Percentiles rank a stretch among this genome's conserved stretches.
Evolutionary conservation across 2,329 filamentous ascomycete species (phyloP).

Genomic region (Claviceps sp.): DNA sequence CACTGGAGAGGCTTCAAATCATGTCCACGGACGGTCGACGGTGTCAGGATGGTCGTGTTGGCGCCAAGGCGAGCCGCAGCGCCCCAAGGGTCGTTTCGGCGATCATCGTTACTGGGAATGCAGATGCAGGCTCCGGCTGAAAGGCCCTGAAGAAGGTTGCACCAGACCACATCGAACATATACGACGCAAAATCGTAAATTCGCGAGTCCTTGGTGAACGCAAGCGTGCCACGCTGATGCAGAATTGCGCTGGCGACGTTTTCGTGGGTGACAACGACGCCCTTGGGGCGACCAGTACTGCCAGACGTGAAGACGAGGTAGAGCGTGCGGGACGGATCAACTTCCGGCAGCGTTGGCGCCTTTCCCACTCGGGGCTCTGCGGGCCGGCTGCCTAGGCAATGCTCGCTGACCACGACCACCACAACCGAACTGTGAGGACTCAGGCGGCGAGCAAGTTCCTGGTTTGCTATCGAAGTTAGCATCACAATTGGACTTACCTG

Average conservation of each 20-base stretch:
- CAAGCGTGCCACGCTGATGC: slow-evolving; percentile 2
- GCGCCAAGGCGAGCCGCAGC: slow-evolving; percentile 24
- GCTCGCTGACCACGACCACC: slow-evolving; percentile 4
- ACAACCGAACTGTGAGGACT: slow-evolving; percentile 6
- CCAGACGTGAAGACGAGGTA: slow-evolving; percentile 11
- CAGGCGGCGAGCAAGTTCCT: slow-evolving; percentile 9
- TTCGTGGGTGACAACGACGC: slow-evolving; percentile 8
- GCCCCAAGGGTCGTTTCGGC: slow-evolving; percentile 30
- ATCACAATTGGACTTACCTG: slow-evolving; percentile 4
- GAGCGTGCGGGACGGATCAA: background rate
- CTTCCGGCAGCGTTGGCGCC: slow-evolving; percentile 33
- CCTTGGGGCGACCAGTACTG: slow-evolving; percentile 11
- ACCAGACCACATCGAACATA: slow-evolving; percentile 7
- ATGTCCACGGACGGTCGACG: slow-evolving; percentile 29
- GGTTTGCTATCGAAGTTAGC: slow-evolving; percentile 4
- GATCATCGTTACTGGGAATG: slow-evolving; percentile 29
- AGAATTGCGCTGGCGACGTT: slow-evolving; percentile 5
- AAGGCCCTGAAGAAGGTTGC: slow-evolving; percentile 3
- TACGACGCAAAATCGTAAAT: slow-evolving; percentile 7
- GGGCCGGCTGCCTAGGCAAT: slow-evolving; percentile 6
- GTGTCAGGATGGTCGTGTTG: slow-evolving; percentile 32
- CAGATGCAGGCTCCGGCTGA: slow-evolving; percentile 8
- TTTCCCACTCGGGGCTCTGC: slow-evolving; percentile 9
- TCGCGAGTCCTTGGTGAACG: slow-evolving; percentile 2
- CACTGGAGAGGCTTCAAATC: slow-evolving; percentile 25